These are phyloP conservation scores for Pseudogymnoascus sp. DNA, from an alignment of 2,329 filamentous ascomycete genomes.

Conservation along the genomic window DNA sequence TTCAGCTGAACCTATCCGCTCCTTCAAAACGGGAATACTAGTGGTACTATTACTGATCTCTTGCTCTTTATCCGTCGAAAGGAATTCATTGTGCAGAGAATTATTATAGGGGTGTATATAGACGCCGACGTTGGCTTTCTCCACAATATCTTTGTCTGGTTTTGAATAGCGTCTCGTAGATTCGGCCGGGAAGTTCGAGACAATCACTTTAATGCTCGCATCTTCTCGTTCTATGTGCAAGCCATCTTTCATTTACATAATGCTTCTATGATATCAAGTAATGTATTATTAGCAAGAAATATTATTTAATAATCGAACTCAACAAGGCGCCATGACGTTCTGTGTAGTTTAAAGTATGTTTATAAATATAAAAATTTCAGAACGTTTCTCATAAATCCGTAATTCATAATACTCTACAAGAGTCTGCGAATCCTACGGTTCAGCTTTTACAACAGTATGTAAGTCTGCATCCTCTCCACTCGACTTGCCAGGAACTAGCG, in stretches of 20 bases:
- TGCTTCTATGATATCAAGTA: not conserved
- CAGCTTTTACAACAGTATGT: not conserved
- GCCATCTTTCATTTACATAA: not conserved
- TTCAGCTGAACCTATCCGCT: not conserved
- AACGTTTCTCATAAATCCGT: not conserved
- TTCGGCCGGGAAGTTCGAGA: not conserved
- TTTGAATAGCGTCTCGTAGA: not conserved
- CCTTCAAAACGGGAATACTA: not conserved
- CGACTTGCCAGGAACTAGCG: not conserved
- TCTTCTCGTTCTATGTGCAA: not conserved
- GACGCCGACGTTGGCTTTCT: not conserved
- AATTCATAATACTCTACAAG: not conserved
- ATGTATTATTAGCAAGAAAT: not conserved
- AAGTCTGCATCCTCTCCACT: not conserved
- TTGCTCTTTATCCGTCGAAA: not conserved
- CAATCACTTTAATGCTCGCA: not conserved
- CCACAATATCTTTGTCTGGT: not conserved
- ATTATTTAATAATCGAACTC: not conserved
- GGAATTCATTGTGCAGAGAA: not conserved
- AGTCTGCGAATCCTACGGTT: not conserved
- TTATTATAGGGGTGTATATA: not conserved
- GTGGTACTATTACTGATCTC: not conserved
- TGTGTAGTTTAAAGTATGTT: not conserved
- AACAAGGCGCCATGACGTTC: not conserved
- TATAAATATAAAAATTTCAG: not conserved